Conservation (phyloP, 2,329 filamentous ascomycete species). For the Alternaria hordeiaustralica region DNA sequence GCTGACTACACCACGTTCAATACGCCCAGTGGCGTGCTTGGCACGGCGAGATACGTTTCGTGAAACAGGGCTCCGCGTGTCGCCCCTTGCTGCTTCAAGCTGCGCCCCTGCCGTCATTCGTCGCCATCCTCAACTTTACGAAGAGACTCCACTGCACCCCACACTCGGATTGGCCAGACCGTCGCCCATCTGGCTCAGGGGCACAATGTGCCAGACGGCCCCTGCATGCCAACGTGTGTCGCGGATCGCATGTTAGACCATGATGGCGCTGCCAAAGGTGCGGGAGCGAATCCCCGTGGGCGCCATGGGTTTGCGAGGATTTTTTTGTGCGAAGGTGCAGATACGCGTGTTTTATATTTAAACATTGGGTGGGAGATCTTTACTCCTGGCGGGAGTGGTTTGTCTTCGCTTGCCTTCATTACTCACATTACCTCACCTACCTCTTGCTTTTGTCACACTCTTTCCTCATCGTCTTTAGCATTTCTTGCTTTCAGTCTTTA, state of each 20-base stretch:
- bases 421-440: not conserved
- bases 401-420: not conserved
- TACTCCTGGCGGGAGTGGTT: constrained; percentile 3
- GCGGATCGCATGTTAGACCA: constrained; percentile 18
- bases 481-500: constrained; percentile 4
- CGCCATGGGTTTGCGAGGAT: constrained; percentile 22
- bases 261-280: constrained; percentile 3
- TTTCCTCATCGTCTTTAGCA: not conserved
- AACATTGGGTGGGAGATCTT: constrained; percentile 15
- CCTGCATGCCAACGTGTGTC: constrained; percentile 24
- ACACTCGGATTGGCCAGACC: constrained; percentile 30
- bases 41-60: constrained; percentile 29
- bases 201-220: constrained; percentile 24
- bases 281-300: constrained; percentile 26
- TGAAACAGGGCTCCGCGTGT: constrained; percentile 28
- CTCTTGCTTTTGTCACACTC: constrained; percentile 2
- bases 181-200: constrained; percentile 29
- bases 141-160: constrained; percentile 20
- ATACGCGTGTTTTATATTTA: constrained; percentile 26
- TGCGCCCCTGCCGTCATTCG: constrained; percentile 26
- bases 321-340: constrained; percentile 21
- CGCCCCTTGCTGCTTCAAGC: constrained; percentile 28
- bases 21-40: constrained; percentile 17
- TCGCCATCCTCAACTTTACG: constrained; percentile 5
- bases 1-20: constrained; percentile 9